Base-by-base conservation (phyloP, 73 alveolate species). In the Paramecium primaurelia region DNA sequence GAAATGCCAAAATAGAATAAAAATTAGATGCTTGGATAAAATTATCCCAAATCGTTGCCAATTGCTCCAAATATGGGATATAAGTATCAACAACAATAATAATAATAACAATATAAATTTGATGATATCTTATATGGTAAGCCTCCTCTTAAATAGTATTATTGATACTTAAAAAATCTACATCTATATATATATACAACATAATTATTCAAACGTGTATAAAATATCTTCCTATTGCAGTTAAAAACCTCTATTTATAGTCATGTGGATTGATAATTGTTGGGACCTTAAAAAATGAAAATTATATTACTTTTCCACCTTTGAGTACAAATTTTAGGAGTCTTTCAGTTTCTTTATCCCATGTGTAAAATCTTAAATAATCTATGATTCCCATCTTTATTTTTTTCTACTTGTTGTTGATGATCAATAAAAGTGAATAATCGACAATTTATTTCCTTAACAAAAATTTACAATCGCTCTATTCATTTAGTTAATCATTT, bases 291-390 rank as follows among this genome's bases (percentile, higher is more conserved):
- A 3, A 6, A 11, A 5, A 64, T 32, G 1, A 49, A 5, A 64
- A 14, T 10, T 28, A 64, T 28, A 1, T 25, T 64, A 64, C 84
- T 26, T 38, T 75, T 75, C 88, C 59, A 7, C 88, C 88, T 42
- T 75, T 75, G n/a, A 75, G 59, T 16, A 75, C 47, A 42, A 30
- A 75, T 42, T 75, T 75, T n/a, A 75, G 40, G 14, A 30, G 47
- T 5, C 47, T 37, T 75, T 75, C 88, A 16, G 88, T 75, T 42
- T 75, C 88, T 42, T 75, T 75, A 42, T 75, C 88, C 88, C 88
- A 75, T 12, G 88, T 75, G 47, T 75, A 75, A 9, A 75, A 75
- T 42, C 88, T 34, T 22, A 75, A 75, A 75, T 75, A 75, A 34
- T 75, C 88, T 2, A 75, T 75, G 38, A 75, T 75, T 9, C 88